Percentiles rank a stretch among this genome's conserved stretches.
Evolutionary conservation across 352 stramenopile genomes (phyloP).

Genomic region (Thalassiosira hispida): DNA sequence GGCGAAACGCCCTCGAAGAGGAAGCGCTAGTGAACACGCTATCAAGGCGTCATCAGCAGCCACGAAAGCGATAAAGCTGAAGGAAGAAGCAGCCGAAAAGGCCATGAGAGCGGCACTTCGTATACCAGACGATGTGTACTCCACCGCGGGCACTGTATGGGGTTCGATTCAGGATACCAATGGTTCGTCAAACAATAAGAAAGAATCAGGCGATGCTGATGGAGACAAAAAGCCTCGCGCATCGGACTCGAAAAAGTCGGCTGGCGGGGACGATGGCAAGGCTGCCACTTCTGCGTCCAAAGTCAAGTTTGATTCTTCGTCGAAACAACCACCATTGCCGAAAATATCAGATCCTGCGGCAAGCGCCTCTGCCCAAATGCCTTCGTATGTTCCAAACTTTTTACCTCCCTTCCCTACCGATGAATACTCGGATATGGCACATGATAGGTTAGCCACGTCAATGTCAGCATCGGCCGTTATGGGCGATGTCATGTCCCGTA

Average conservation of each 20-base stretch:
- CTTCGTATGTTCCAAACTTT: conserved; percentile 60
- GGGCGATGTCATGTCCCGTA: conserved; percentile 32
- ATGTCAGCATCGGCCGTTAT: conserved; percentile 33
- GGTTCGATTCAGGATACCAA: conserved; percentile 48
- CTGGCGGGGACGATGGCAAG: background rate
- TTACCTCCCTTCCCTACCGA: conserved; percentile 49
- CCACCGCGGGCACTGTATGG: conserved; percentile 34
- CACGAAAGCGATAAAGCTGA: conserved; percentile 16
- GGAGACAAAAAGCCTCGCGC: conserved; percentile 12
- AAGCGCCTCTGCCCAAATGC: conserved; percentile 15
- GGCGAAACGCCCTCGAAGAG: conserved; percentile 3
- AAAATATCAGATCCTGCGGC: conserved; percentile 2
- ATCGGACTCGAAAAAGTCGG: conserved; percentile 16
- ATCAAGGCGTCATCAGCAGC: conserved; percentile 1
- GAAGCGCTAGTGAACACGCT: conserved; percentile 7
- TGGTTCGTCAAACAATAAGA: conserved; percentile 22
- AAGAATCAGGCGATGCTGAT: conserved; percentile 9
- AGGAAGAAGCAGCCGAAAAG: conserved; percentile 26
- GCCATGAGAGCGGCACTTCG: conserved; percentile 25
- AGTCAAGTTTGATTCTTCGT: conserved; percentile 22
- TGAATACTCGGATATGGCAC: conserved; percentile 11
- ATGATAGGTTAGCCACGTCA: conserved; percentile 8
- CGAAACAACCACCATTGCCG: background rate
- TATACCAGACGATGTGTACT: conserved; percentile 46
- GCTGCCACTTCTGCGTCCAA: conserved; percentile 20